A percentile compares a stretch with the other conserved stretches of the same genome.
These are phyloP conservation scores for Mycocentrospora acerina DNA, from an alignment of 2,329 filamentous ascomycete genomes.

Conservation along the genomic window DNA sequence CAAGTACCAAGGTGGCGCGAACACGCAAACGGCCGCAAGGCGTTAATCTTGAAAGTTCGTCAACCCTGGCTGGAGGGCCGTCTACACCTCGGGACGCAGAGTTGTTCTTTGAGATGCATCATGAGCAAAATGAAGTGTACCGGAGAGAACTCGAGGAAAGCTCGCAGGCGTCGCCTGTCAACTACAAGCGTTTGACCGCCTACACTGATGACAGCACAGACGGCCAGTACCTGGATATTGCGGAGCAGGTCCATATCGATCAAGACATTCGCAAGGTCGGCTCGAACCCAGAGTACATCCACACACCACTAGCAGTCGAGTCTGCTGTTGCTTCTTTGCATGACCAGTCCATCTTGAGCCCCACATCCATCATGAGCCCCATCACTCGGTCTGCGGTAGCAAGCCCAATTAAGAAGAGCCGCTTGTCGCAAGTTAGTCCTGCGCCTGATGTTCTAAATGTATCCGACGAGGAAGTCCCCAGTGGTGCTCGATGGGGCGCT, in stretches of 20 bases:
- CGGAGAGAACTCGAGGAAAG: slow-evolving; percentile 49
- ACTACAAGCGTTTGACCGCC: slow-evolving; percentile 53
- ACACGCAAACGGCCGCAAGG: slow-evolving; percentile 56
- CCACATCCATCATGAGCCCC: slow-evolving; percentile 35
- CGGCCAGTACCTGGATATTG: slow-evolving; percentile 53
- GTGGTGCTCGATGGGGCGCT: slow-evolving; percentile 38
- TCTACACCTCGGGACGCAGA: slow-evolving; percentile 45
- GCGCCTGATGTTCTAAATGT: slow-evolving; percentile 19
- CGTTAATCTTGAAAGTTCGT: slow-evolving; percentile 53
- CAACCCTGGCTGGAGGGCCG: slow-evolving; percentile 48
- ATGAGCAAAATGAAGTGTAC: slow-evolving; percentile 62
- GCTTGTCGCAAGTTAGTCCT: slow-evolving; percentile 27
- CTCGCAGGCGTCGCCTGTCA: slow-evolving; percentile 52
- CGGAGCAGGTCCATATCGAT: slow-evolving; percentile 57
- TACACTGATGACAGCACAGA: slow-evolving; percentile 60
- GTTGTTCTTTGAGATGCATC: slow-evolving; percentile 54
- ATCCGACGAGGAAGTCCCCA: slow-evolving; percentile 26
- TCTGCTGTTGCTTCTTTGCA: slow-evolving; percentile 89
- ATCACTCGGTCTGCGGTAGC: slow-evolving; percentile 16
- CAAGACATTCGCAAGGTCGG: slow-evolving; percentile 71
- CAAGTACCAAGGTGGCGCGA: slow-evolving; percentile 58
- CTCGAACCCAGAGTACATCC: slow-evolving; percentile 74
- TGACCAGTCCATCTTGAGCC: slow-evolving; percentile 74
- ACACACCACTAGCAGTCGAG: slow-evolving; percentile 73
- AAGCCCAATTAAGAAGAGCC: slow-evolving; percentile 26